Base-by-base conservation (phyloP, 306 rosid genomes). In the Canavalia ensiformis region DNA sequence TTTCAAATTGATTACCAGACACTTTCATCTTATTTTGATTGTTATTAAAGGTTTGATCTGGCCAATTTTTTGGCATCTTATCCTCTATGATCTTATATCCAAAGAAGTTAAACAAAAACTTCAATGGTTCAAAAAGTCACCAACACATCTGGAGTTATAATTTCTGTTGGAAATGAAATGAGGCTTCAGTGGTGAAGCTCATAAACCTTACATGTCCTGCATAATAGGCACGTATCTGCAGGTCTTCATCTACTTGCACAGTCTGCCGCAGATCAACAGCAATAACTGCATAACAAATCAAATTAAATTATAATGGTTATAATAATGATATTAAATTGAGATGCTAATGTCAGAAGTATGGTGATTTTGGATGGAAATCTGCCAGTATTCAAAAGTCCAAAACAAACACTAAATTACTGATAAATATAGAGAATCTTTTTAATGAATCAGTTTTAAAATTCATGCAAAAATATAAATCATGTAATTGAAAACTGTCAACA, bases 151-250 rank as follows among this genome's bases (percentile, higher is more conserved):
- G 28, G 54, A 28, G 59, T 33, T 59, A 75, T 65, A 33, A 63
- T 39, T 13, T 71, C 3, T 13, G 33, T 68, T 30, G 77, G 47
- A 63, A 30, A 65, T 6, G 10, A 76, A 68, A 56, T 49, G 72
- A 57, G 76, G 31, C 12, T n/a, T 33, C 33, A 72, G 7, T 73
- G 4, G 30, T 68, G 64, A 77, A 85, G 69, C 68, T 69, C 75
- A 82, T 7, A 83, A 83, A 80, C 66, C 89, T 89, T 88, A 95
- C 99, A 82, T 93, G 99, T 80, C 99, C 99, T 45, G 99, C 99
- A 80, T 95, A 95, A 84, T 93, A 95, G 29, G 97, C 95, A 69
- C 99, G 97, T 78, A 95, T 95, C 89, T 83, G 92, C 75, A 95
- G 92, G 52, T 93, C 97, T 77, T 87, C 82, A 84, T 91, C 99